Evolutionary conservation across 495 filamentous ascomycete genomes (phyloP), one percentile per base, ranked within the genome.

Genomic region (Penicillium salamii): DNA sequence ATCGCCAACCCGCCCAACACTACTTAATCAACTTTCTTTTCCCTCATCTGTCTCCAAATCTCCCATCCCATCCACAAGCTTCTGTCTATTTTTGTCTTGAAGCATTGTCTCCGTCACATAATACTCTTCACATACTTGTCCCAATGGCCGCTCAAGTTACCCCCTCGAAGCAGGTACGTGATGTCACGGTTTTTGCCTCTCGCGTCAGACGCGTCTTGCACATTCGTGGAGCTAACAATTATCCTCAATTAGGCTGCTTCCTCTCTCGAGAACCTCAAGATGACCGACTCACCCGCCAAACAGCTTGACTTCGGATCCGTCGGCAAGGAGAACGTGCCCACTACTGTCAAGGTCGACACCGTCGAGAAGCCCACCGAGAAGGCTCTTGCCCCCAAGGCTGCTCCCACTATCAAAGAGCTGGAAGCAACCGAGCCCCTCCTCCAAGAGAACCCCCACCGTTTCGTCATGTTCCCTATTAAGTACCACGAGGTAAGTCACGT

Each of bases 401-500:
- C 81, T 52, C 62, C 77, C 46, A 78, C 77, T 17, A 81, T 87
- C 65, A 87, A 88, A 70, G 64, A 81, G 15, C 74, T 87, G 46
- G 87, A 95, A 70, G 79, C 79, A 44, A 80, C 88, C 38, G 93
- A 98, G 79, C 93, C 93, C 39, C 78, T 98, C 49, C 85, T 98
- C 20, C 88, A 88, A 65, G 93, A 97, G 76, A 98, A 98, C 76
- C 87, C 90, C 56, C 82, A 96, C 53, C 89, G 93, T 56, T 98
- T 97, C 66, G 93, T 98, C 46, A 79, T 98, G 40, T 98, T 98
- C 74, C 93, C 93, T 50, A 97, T 98, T 72, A 97, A 96, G 79
- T 97, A 97, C 69, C 90, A 98, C 62, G 93, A 98, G 85, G 93
- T 97, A 69, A 70, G 91, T 83, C 77, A 68, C 69, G 68, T 62